Conservation (phyloP, 768 basidiomycete genomes). For the Xerocomellus dryophilus region DNA sequence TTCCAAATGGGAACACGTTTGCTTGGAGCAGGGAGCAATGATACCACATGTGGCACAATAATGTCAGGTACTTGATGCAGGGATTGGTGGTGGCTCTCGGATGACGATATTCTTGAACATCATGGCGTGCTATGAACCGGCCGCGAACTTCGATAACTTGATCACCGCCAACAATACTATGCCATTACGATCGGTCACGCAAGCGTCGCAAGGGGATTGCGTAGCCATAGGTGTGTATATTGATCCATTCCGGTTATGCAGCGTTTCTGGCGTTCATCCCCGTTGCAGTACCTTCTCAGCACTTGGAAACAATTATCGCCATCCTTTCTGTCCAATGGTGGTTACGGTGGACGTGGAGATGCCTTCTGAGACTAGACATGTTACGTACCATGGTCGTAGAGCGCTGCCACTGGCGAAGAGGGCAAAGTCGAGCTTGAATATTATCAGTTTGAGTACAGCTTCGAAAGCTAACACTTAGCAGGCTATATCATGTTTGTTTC, state of each 20-base stretch:
- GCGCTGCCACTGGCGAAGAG: background rate
- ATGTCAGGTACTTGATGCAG: background rate
- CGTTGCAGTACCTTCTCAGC: background rate
- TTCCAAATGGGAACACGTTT: background rate
- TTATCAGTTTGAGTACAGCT: background rate
- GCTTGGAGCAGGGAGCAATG: background rate
- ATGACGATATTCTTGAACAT: background rate
- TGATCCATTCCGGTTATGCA: too few species aligned
- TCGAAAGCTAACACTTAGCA: background rate
- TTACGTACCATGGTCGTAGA: conserved; percentile 7
- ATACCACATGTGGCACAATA: background rate
- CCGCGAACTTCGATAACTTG: background rate
- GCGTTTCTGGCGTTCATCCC: too few species aligned
- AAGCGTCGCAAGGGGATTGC: too few species aligned
- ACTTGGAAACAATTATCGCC: background rate
- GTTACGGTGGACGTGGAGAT: background rate
- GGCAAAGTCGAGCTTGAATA: too few species aligned
- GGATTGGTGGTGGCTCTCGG: background rate
- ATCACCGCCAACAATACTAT: background rate
- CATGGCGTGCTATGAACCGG: background rate
- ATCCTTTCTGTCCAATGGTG: background rate
- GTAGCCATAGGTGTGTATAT: background rate
- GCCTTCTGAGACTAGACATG: background rate
- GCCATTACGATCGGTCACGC: background rate
- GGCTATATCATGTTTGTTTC: background rate